Conservation (phyloP, 768 basidiomycete genomes). For the Sutorius australiensis region DNA sequence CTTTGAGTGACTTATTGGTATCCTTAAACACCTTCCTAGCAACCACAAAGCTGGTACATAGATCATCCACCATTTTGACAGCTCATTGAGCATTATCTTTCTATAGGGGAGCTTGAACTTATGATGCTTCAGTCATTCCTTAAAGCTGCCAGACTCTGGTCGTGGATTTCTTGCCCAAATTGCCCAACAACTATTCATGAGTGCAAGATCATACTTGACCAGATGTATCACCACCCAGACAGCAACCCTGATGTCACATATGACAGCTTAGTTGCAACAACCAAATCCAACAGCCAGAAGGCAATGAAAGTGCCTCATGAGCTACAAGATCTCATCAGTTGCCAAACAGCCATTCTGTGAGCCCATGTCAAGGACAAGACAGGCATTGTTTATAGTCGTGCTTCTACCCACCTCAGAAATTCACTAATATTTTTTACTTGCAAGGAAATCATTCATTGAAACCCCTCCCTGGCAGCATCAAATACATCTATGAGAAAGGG, state of each 20-base stretch:
- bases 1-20: constrained; percentile 23
- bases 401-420: constrained; percentile 10
- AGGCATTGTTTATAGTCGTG: constrained; percentile 3
- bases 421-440: constrained; percentile 11
- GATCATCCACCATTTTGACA: not conserved
- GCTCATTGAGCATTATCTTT: not conserved
- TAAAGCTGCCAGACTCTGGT: constrained; percentile 8
- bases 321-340: not conserved
- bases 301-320: not conserved
- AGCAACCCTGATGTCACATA: not conserved
- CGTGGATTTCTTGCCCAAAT: constrained; percentile 17
- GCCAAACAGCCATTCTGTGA: not conserved
- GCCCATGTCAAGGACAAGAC: not conserved
- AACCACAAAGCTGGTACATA: constrained; percentile 38
- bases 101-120: constrained; percentile 6
- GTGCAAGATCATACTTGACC: constrained; percentile 20
- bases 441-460: not conserved
- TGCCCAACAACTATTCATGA: constrained; percentile 14
- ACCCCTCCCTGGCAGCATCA: constrained; percentile 12
- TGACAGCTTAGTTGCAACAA: not conserved
- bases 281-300: too few relatives aligned
- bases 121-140: constrained; percentile 16
- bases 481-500: constrained; percentile 8
- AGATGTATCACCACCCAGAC: not conserved
- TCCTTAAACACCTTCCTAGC: constrained; percentile 16